Evolutionary conservation across 169 alveolate genomes (phyloP).

Genomic region (Babesia divergens): DNA sequence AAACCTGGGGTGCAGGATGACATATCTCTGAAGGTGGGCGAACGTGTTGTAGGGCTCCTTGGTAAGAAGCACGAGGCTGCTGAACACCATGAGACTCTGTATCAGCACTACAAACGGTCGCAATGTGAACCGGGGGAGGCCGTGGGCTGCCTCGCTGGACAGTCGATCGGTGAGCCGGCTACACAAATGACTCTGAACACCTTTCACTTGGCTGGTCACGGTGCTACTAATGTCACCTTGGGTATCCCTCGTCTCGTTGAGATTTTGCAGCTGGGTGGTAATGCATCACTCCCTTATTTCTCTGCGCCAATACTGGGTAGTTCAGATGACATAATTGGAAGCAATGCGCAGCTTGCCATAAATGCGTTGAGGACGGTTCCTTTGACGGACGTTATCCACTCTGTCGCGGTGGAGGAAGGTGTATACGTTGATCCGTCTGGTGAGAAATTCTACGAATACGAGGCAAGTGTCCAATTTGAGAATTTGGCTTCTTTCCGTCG

Average conservation of each 20-base stretch:
- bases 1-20: slow-evolving; percentile 25
- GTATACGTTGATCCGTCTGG: slow-evolving; percentile 38
- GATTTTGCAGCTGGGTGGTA: slow-evolving; percentile 86
- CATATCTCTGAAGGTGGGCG: slow-evolving; percentile 25
- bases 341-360: slow-evolving; percentile 82
- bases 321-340: slow-evolving; percentile 61
- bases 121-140: slow-evolving; percentile 95
- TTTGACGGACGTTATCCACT: slow-evolving; percentile 83
- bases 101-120: slow-evolving; percentile 54
- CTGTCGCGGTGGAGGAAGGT: slow-evolving; percentile 66
- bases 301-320: slow-evolving; percentile 66
- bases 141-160: slow-evolving; percentile 98
- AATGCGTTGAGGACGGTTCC: slow-evolving; percentile 80
- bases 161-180: slow-evolving; percentile 99
- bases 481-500: slow-evolving; percentile 73
- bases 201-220: slow-evolving; percentile 99
- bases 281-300: slow-evolving; percentile 72
- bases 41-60: not conserved
- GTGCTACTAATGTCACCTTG: slow-evolving; percentile 98
- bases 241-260: slow-evolving; percentile 99
- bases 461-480: slow-evolving; percentile 82
- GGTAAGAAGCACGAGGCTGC: not conserved
- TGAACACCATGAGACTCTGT: slow-evolving; percentile 19
- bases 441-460: slow-evolving; percentile 77
- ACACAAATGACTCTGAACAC: slow-evolving; percentile 99